Conservation (phyloP, 768 basidiomycete species). For the Trametes gibbosa region DNA sequence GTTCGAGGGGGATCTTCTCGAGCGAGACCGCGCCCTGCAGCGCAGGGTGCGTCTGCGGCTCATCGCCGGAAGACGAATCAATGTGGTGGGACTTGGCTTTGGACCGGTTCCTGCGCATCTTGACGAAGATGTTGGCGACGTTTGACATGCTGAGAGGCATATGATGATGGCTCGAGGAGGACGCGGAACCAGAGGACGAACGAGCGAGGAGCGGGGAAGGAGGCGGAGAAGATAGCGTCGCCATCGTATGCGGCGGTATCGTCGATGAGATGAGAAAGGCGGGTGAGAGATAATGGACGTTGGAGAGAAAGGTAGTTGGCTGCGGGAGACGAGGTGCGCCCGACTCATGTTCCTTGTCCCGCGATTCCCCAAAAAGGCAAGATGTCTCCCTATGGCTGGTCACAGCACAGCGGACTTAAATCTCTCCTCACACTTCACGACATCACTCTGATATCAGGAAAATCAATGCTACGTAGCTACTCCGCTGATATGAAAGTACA, state of each 20-base stretch:
- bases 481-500: too few species aligned
- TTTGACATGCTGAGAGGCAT: conserved; percentile 26
- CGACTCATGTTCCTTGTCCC: not conserved
- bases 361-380: not conserved
- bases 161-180: conserved; percentile 10
- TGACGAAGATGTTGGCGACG: conserved; percentile 56
- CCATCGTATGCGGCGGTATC: conserved; percentile 7
- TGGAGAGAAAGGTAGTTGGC: not conserved
- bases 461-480: too few species aligned
- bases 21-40: conserved; percentile 31
- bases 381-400: not conserved
- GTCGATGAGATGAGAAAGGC: conserved; percentile 3
- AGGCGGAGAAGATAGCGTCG: conserved; percentile 26
- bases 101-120: conserved; percentile 41
- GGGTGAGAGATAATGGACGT: conserved; percentile 4
- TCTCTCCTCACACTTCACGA: too few species aligned
- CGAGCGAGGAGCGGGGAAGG: conserved; percentile 27
- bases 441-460: too few species aligned
- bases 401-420: too few species aligned
- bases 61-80: conserved; percentile 36
- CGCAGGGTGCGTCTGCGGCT: conserved; percentile 36
- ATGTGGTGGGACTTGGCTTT: conserved; percentile 29
- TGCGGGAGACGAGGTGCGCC: not conserved
- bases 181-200: conserved; percentile 11
- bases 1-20: conserved; percentile 33